These are phyloP conservation scores for Heterobasidion parviporum DNA, from an alignment of 1,284 basidiomycete genomes.

Conservation along the genomic window DNA sequence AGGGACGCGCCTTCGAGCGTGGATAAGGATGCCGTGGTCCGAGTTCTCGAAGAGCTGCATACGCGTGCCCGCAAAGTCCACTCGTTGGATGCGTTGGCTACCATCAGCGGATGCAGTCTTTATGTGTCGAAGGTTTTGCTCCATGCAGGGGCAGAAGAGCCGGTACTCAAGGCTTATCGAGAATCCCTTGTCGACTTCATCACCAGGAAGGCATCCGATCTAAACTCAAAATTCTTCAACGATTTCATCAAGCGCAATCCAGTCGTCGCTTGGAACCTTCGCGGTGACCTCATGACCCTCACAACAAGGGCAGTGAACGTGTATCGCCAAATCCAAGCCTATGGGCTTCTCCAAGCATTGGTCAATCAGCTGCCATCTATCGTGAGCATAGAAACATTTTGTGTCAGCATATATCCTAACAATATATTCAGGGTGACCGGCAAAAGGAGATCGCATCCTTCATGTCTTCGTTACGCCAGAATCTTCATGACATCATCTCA, in stretches of 20 bases:
- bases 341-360: constrained; percentile 65
- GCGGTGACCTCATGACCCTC: constrained; percentile 47
- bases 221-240: constrained; percentile 72
- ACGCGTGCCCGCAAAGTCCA: constrained; percentile 62
- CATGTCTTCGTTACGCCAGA: constrained; percentile 31
- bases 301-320: constrained; percentile 58
- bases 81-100: constrained; percentile 53
- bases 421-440: constrained; percentile 10
- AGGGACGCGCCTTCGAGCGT: constrained; percentile 56
- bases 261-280: constrained; percentile 58
- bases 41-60: constrained; percentile 66
- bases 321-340: constrained; percentile 71
- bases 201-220: constrained; percentile 70
- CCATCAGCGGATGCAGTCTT: constrained; percentile 64
- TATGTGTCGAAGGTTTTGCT: constrained; percentile 63
- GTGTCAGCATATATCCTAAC: not conserved
- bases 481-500: constrained; percentile 43
- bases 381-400: constrained; percentile 25
- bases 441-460: constrained; percentile 14
- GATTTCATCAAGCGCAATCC: constrained; percentile 74
- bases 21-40: constrained; percentile 35
- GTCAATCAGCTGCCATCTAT: constrained; percentile 50
- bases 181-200: constrained; percentile 74
- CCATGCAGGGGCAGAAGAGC: constrained; percentile 31
- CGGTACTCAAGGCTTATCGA: constrained; percentile 51